Evolutionary conservation across 2,329 filamentous ascomycete species (phyloP).

Genomic region (Penicillium sclerotiorum): DNA sequence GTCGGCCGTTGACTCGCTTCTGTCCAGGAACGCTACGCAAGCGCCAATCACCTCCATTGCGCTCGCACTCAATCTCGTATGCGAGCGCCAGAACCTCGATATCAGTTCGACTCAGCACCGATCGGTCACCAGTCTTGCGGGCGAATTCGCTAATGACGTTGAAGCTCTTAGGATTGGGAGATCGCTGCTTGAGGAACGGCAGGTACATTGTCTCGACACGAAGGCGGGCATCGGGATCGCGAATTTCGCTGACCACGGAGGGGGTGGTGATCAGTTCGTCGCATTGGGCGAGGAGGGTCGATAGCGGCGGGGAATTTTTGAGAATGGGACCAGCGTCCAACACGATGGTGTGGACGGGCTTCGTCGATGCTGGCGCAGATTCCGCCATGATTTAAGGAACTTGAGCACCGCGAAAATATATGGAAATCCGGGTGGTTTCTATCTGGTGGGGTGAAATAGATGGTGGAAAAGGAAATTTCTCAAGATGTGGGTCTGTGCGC

Average conservation of each 20-base stretch:
- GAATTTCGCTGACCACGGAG: constrained; percentile 82
- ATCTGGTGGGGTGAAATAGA: too few species aligned
- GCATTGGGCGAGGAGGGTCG: constrained; percentile 75
- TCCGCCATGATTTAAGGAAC: constrained; percentile 24
- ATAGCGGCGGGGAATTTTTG: constrained; percentile 85
- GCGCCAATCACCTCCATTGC: constrained; percentile 86
- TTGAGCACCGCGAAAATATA: too few species aligned
- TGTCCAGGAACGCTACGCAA: constrained; percentile 77
- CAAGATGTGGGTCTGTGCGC: constrained; percentile 37
- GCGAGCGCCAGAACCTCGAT: constrained; percentile 85
- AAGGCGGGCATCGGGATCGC: constrained; percentile 77
- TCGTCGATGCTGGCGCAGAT: constrained; percentile 42
- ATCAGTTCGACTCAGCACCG: constrained; percentile 86
- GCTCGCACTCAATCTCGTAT: constrained; percentile 92
- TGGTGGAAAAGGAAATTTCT: constrained; percentile 34
- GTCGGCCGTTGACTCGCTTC: constrained; percentile 72
- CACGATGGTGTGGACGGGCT: constrained; percentile 78
- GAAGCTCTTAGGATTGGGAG: constrained; percentile 74
- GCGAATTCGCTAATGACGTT: constrained; percentile 83
- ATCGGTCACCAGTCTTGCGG: constrained; percentile 82
- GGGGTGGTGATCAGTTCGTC: constrained; percentile 81
- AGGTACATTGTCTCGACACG: constrained; percentile 81
- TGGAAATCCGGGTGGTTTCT: too few species aligned
- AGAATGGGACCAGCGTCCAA: constrained; percentile 92
- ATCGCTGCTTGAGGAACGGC: constrained; percentile 79